Conservation (phyloP, 192 early-diverging fungal species). For the Dispira parvispora region DNA sequence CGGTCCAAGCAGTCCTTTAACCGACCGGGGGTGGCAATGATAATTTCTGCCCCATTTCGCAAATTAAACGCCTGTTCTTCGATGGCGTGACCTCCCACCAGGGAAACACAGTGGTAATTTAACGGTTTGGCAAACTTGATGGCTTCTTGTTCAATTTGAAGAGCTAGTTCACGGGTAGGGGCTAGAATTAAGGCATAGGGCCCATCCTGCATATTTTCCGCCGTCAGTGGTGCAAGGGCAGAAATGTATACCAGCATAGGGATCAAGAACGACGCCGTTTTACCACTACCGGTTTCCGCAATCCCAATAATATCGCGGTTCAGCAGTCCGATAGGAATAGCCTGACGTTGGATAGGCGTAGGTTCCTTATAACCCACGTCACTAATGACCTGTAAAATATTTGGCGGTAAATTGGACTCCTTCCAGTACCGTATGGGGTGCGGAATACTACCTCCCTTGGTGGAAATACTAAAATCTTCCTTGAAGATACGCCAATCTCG, state of each 20-base stretch:
- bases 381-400: conserved; percentile 57
- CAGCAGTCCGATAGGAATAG: conserved; percentile 88
- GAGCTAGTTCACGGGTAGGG: conserved; percentile 92
- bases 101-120: conserved; percentile 67
- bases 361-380: conserved; percentile 85
- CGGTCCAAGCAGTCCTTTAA: conserved; percentile 82
- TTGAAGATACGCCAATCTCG: conserved; percentile 99
- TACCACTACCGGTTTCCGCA: conserved; percentile 86
- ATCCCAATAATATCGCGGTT: conserved; percentile 80
- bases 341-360: conserved; percentile 93
- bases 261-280: conserved; percentile 90
- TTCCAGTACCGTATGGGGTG: conserved; percentile 76
- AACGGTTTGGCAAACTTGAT: conserved; percentile 77
- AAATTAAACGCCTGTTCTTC: conserved; percentile 80
- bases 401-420: conserved; percentile 50
- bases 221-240: conserved; percentile 55
- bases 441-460: conserved; percentile 84
- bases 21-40: conserved; percentile 97
- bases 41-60: conserved; percentile 82
- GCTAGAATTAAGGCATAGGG: conserved; percentile 91
- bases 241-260: conserved; percentile 87
- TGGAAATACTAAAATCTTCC: conserved; percentile 92
- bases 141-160: conserved; percentile 90
- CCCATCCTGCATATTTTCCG: conserved; percentile 64
- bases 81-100: conserved; percentile 74